Evolutionary conservation across 2,329 filamentous ascomycete species (phyloP), one percentile per base, ranked within the genome.

Genomic region (Meredithiella fracta): DNA sequence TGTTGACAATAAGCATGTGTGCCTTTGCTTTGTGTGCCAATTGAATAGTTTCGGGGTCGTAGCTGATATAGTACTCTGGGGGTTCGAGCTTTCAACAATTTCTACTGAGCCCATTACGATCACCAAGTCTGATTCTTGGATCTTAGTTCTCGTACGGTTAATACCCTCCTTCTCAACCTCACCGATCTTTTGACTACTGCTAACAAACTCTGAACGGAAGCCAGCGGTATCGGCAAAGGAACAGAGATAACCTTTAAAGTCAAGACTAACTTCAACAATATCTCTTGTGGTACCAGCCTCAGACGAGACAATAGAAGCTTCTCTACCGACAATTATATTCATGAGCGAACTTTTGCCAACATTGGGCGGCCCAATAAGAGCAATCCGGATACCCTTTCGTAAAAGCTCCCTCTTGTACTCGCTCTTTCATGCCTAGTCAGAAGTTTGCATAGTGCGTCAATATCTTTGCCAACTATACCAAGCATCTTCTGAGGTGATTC

Each of bases 211-310:
- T 51, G 75, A 78, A 52, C 89, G 76, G 62, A 98, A 79, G 1
- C 92, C 92, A 20, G 92, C 92, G 63, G 92, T 97, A 69, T 98
- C 92, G 15, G 91, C 90, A 64, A 98, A 83, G n/a, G 86, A 86
- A 67, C 90, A 94, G 52, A 94, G 80, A 70, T 86, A 98, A 0
- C 92, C 92, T 0, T 83, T 81, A 51, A 98, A 75, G 68, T 98
- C 92, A 25, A 98, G 75, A 26, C 85, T 85, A 0, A 92, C 86
- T 70, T 98, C 92, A 9, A 98, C 83, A 54, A 98, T 83, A 69
- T 98, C 92, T 59, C 92, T 73, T 5, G 92, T 98, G 0, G 92
- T 98, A 0, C 92, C 92, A 40, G 89, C 89, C 69, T 97, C 90
- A 0, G 81, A 77, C 47, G 89, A 95, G 6, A 98, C 92, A 63